Percentiles rank a stretch among this genome's conserved stretches.
Conservation (phyloP, 148 eudicot genomes). For the Mesembryanthemum crystallinum region DNA sequence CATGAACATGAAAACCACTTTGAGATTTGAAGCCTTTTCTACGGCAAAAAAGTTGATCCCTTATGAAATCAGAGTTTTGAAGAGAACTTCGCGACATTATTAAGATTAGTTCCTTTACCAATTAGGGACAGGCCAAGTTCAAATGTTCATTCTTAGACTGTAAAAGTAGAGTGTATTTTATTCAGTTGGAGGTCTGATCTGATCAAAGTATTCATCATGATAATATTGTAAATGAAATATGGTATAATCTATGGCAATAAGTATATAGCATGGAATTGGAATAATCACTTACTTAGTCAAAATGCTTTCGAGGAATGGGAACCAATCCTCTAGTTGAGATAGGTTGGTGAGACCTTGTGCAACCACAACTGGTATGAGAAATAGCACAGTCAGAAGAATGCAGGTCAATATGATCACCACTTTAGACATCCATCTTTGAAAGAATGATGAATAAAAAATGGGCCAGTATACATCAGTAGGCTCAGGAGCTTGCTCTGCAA, state of each 20-base stretch:
- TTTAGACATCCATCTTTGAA: constrained; percentile 58
- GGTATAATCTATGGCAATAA: background rate
- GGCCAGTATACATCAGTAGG: constrained; percentile 83
- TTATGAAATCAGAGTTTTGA: background rate
- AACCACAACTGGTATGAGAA: constrained; percentile 63
- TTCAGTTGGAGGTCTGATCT: background rate
- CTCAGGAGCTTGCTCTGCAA: constrained; percentile 74
- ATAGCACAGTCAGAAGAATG: constrained; percentile 48
- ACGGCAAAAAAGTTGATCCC: background rate
- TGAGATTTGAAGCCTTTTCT: background rate
- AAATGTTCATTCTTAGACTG: background rate
- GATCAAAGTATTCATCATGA: background rate
- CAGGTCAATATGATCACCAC: constrained; percentile 49
- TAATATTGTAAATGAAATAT: background rate
- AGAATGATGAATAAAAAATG: constrained; percentile 63
- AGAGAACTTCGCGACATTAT: background rate
- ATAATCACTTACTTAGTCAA: constrained; percentile 40
- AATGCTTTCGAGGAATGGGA: constrained; percentile 56
- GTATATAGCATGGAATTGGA: background rate
- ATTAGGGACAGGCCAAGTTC: background rate
- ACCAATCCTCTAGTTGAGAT: constrained; percentile 53
- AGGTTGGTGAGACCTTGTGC: constrained; percentile 75
- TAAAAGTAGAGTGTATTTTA: background rate
- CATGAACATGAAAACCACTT: background rate
- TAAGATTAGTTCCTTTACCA: background rate